Conservation (phyloP, 306 rosid species). For the Quercus bicolor region DNA sequence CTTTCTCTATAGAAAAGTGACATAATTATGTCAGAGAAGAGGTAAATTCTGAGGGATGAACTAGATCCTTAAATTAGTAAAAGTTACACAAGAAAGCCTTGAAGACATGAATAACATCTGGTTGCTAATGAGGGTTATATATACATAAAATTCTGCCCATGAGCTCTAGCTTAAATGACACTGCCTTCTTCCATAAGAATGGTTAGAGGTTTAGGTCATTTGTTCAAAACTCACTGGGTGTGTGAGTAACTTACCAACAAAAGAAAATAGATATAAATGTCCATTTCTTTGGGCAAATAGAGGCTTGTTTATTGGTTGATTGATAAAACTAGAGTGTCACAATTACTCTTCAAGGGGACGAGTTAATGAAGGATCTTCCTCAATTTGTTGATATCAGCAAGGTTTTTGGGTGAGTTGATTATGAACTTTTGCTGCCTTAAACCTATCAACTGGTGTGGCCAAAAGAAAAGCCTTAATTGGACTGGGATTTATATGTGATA, state of each 20-base stretch:
- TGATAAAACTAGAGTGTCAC: not conserved
- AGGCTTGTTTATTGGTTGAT: not conserved
- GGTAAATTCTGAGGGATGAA: not conserved
- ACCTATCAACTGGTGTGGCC: not conserved
- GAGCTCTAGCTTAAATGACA: too few species aligned
- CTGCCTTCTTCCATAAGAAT: too few species aligned
- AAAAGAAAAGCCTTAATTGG: not conserved
- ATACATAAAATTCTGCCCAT: not conserved
- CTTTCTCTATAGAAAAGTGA: not conserved
- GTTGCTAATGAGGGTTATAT: not conserved
- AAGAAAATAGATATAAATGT: not conserved
- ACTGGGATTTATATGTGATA: not conserved
- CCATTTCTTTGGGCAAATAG: not conserved
- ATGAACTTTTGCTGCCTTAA: not conserved
- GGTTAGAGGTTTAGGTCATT: too few species aligned
- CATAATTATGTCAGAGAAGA: not conserved
- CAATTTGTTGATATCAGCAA: not conserved
- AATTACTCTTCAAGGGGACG: not conserved
- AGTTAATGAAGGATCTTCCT: not conserved
- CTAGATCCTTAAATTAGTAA: not conserved
- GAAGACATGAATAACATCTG: not conserved
- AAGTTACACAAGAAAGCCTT: not conserved
- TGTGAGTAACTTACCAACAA: too few species aligned
- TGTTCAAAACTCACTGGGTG: too few species aligned
- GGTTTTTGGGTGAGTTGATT: not conserved